Percentiles rank a stretch among this genome's conserved stretches.
Conservation (phyloP, 140 eudicot species). For the Ambrosia hybrid region DNA sequence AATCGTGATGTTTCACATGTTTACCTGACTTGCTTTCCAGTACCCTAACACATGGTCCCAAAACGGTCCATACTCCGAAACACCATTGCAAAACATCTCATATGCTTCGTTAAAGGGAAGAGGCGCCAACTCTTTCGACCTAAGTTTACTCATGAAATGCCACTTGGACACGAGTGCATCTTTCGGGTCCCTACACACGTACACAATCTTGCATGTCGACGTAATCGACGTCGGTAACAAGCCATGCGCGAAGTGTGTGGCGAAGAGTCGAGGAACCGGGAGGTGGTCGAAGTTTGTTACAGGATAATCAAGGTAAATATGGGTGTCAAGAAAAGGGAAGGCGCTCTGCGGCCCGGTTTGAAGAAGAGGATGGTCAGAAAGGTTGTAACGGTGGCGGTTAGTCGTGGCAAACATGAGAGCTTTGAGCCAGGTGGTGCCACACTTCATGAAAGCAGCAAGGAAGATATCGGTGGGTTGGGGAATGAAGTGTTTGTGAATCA, state of each 20-base stretch:
- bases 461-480: constrained; percentile 32
- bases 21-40: constrained; percentile 35
- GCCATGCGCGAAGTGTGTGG: constrained; percentile 20
- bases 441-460: constrained; percentile 27
- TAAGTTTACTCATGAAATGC: constrained; percentile 30
- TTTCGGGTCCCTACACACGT: constrained; percentile 36
- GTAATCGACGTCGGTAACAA: constrained; percentile 18
- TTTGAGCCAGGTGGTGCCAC: constrained; percentile 44
- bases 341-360: constrained; percentile 25
- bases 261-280: constrained; percentile 28
- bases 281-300: constrained; percentile 19
- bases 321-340: constrained; percentile 22
- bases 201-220: constrained; percentile 31
- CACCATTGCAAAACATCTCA: constrained; percentile 31
- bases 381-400: constrained; percentile 26
- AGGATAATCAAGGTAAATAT: constrained; percentile 18
- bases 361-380: constrained; percentile 26
- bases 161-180: constrained; percentile 30
- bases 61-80: constrained; percentile 35
- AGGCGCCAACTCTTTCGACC: constrained; percentile 19
- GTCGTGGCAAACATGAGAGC: constrained; percentile 33
- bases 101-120: constrained; percentile 24
- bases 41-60: constrained; percentile 36
- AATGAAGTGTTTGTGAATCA: constrained; percentile 12
- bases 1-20: too few species aligned